Base-by-base conservation (phyloP, 2,329 filamentous ascomycete genomes). In the Sordariomycetes sp. region DNA sequence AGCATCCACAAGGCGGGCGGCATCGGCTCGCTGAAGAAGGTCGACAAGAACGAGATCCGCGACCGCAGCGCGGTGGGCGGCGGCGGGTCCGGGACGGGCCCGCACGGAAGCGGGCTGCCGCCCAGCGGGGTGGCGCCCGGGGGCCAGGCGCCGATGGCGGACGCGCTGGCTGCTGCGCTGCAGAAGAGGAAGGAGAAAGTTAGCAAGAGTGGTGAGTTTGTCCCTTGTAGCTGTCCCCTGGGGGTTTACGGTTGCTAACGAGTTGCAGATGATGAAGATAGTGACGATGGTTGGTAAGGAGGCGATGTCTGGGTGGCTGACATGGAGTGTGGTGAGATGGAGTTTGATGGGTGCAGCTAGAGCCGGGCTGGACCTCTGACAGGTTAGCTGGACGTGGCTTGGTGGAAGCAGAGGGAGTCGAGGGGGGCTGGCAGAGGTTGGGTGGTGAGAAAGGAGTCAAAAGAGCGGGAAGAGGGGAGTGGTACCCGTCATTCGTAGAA, bases 131-230 rank as follows among this genome's bases (percentile, higher is more conserved):
- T 79, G 51, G 71, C 76, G n/a, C 68, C 76, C 48, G 70, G 75
- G 55, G 51, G 51, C 8, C 46, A n/a, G 79, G 79, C 51, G 79
- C 77, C 20, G 80, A 82, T 97, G 80, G 90, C 90, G 24, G 90
- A 88, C 74, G 92, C 90, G 54, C 74, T 96, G 65, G 89, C 89
- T 60, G 87, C 84, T 60, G 88, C 87, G 59, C 72, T 92, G 65
- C 83, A 87, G 68, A 88, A 89, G 74, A 81, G 93, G 71, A 97
- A 97, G 78, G 85, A 90, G 72, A 96, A 96, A 79, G 93, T 97
- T 70, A 90, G 89, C 74, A 87, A 89, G 70, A 96, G 90, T 79
- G 93, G 93, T 97, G 83, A 84, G 89, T 87, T 57, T 57, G 55
- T 55, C 43, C 55, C n/a, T 18, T 50, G 37, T n/a, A 12, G 1